These are phyloP conservation scores for Backusella westeae DNA, from an alignment of 192 early-diverging fungal species.

Conservation along the genomic window DNA sequence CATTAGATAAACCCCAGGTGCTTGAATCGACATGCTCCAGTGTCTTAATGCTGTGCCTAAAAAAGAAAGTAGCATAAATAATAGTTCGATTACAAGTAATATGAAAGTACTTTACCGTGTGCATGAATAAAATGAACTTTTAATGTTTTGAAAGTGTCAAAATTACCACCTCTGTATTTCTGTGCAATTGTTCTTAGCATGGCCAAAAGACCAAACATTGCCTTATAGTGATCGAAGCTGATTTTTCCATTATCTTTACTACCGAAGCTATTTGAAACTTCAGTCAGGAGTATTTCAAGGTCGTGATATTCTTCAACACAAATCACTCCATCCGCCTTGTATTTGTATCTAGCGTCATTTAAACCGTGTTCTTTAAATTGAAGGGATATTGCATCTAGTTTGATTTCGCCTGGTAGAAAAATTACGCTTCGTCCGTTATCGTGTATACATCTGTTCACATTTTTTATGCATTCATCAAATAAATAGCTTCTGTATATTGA, in stretches of 20 bases:
- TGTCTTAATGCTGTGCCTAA: background rate
- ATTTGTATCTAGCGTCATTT: background rate
- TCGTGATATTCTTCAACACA: background rate
- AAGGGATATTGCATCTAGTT: background rate
- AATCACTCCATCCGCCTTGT: background rate
- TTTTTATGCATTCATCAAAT: background rate
- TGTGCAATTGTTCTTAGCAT: background rate
- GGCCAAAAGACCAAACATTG: background rate
- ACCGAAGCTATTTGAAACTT: background rate
- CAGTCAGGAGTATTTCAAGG: background rate
- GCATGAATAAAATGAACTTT: slow-evolving; percentile 2
- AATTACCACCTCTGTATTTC: background rate
- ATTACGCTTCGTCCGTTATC: background rate
- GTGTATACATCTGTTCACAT: background rate
- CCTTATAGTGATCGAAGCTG: background rate
- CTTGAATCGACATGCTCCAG: too few relatives aligned
- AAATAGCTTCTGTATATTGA: background rate
- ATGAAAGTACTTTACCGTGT: background rate
- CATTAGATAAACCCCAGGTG: too few relatives aligned
- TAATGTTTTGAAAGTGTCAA: background rate
- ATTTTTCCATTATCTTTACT: background rate
- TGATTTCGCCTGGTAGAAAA: slow-evolving; percentile 5
- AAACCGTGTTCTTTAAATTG: slow-evolving; percentile 7
- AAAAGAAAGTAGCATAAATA: background rate
- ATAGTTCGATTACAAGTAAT: background rate